phyloP scores from a whole-genome alignment of 176 grass and related monocot species.

The Lolium multiflorum region DNA sequence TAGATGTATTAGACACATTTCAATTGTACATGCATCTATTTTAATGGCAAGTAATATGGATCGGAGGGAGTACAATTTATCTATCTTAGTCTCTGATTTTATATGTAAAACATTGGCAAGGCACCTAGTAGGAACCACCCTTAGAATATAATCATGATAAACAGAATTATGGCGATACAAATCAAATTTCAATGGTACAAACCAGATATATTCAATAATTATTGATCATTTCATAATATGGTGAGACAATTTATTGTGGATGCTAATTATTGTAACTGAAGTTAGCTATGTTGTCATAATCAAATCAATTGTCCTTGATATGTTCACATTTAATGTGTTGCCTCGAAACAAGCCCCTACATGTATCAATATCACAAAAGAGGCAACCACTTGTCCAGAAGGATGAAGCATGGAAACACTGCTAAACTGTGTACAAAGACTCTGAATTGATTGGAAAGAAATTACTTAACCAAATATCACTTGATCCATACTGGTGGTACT shows the following conservation, averaged over 20 bases:
- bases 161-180: too few relatives aligned
- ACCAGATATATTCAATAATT: neutral
- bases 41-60: too few relatives aligned
- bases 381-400: neutral
- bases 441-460: neutral
- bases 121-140: neutral
- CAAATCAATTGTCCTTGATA: neutral
- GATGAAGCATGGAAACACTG: constrained; percentile 6
- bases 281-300: neutral
- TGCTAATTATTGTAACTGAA: neutral
- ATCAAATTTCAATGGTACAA: too few relatives aligned
- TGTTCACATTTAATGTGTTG: neutral
- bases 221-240: neutral
- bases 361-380: neutral
- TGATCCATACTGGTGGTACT: neutral
- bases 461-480: neutral
- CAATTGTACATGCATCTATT: too few relatives aligned
- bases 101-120: neutral
- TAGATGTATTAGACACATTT: too few relatives aligned
- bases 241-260: neutral
- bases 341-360: neutral
- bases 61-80: too few relatives aligned
- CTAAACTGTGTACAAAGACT: neutral
- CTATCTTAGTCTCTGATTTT: neutral
- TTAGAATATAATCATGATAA: neutral